Evolutionary conservation across 2,329 filamentous ascomycete genomes (phyloP).

Genomic region (Fusarium circinatum): DNA sequence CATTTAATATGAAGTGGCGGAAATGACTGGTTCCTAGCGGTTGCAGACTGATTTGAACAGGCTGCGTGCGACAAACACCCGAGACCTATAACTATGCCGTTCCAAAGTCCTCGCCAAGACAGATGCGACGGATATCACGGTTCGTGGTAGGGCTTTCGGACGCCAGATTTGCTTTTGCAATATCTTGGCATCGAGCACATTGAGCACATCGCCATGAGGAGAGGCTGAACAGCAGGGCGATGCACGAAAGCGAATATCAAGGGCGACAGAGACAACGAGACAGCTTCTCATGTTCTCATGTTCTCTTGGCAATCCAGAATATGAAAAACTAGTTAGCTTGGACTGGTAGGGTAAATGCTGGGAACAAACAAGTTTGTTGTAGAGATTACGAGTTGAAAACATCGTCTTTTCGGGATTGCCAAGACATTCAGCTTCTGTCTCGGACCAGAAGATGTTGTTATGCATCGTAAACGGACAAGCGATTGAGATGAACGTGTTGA

Average conservation of each 20-base stretch:
- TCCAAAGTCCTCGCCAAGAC: not conserved
- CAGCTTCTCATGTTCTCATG: no score
- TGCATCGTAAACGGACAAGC: not conserved
- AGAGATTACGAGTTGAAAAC: not conserved
- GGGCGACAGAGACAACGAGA: not conserved
- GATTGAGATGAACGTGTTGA: no score
- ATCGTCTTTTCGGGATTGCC: no score
- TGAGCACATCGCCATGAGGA: not conserved
- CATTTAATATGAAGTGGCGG: slow-evolving; percentile 24
- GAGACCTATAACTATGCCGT: not conserved
- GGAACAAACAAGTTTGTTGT: not conserved
- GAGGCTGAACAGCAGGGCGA: not conserved
- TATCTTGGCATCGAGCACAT: not conserved
- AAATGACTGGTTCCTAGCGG: not conserved
- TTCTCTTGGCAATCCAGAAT: not conserved
- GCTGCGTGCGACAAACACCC: not conserved
- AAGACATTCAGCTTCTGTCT: not conserved
- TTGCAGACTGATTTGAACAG: not conserved
- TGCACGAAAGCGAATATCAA: not conserved
- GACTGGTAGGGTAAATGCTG: not conserved
- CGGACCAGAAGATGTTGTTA: not conserved
- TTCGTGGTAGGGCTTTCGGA: not conserved
- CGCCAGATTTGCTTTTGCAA: not conserved
- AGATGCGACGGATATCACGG: not conserved
- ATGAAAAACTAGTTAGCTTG: not conserved